Percentiles rank a stretch among this genome's conserved stretches.
Conservation (phyloP, 2,329 filamentous ascomycete genomes). For the Fusarium sp. region DNA sequence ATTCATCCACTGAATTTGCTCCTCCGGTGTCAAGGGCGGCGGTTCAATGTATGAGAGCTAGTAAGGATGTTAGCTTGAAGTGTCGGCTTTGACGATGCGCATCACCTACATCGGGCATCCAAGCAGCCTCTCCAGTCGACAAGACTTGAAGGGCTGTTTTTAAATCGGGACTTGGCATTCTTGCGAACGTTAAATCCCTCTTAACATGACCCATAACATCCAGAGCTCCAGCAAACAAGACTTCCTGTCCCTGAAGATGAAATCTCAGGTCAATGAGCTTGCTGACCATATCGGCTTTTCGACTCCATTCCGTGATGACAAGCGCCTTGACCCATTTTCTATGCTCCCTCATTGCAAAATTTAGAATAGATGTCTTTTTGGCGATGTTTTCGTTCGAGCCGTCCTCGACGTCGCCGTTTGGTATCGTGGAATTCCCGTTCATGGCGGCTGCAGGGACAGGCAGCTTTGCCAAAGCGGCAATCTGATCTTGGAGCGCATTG, state of each 20-base stretch:
- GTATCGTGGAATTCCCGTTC: slow-evolving; percentile 64
- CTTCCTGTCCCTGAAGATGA: slow-evolving; percentile 77
- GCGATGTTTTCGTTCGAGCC: slow-evolving; percentile 75
- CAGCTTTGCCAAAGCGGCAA: slow-evolving; percentile 79
- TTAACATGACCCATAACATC: slow-evolving; percentile 80
- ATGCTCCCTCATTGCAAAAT: slow-evolving; percentile 85
- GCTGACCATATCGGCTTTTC: slow-evolving; percentile 82
- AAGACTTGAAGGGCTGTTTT: slow-evolving; percentile 90
- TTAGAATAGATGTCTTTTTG: slow-evolving; percentile 82
- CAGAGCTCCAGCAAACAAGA: slow-evolving; percentile 72
- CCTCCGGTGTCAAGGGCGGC: slow-evolving; percentile 77
- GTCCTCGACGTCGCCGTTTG: slow-evolving; percentile 63
- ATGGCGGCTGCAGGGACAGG: slow-evolving; percentile 66
- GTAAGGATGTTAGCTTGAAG: slow-evolving; percentile 53
- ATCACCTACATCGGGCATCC: slow-evolving; percentile 81
- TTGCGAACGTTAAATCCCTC: slow-evolving; percentile 77
- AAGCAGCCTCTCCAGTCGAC: slow-evolving; percentile 81
- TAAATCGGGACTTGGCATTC: slow-evolving; percentile 90
- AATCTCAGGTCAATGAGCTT: slow-evolving; percentile 89
- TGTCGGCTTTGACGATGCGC: not conserved
- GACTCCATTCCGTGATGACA: slow-evolving; percentile 91
- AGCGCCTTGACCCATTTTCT: slow-evolving; percentile 93
- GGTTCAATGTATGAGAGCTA: slow-evolving; percentile 84
- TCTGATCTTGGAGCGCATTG: slow-evolving; percentile 79
- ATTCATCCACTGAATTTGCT: slow-evolving; percentile 81